phyloP scores from a whole-genome alignment of 2,329 filamentous ascomycete genomes.

The Nemania serpens region DNA sequence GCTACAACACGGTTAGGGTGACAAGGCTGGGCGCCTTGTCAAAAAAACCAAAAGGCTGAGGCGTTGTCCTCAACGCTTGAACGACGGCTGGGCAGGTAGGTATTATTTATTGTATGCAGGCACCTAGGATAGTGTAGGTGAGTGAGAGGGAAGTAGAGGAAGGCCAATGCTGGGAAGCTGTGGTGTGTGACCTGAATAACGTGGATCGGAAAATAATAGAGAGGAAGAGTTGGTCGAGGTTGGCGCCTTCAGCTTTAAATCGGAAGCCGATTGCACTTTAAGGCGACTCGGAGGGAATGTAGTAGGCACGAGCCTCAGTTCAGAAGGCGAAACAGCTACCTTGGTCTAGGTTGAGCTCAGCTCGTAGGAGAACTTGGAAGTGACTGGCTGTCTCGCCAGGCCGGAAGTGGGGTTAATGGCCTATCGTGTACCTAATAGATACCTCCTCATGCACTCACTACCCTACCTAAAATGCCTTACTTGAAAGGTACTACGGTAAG shows the following conservation, averaged over 20 bases:
- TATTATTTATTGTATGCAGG: not conserved
- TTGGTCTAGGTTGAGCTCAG: slow-evolving; percentile 14
- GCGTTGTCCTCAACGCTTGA: not conserved
- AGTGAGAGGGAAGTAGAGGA: not conserved
- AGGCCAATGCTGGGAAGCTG: not conserved
- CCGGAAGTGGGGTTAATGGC: no score
- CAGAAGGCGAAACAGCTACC: no score
- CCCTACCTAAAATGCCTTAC: no score
- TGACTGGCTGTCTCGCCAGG: no score
- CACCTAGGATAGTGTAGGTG: not conserved
- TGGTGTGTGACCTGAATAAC: not conserved
- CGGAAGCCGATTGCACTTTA: not conserved
- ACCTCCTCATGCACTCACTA: no score
- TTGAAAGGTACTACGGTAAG: no score
- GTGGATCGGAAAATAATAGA: not conserved
- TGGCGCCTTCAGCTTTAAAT: not conserved
- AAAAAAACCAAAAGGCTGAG: slow-evolving; percentile 7
- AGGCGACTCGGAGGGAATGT: not conserved
- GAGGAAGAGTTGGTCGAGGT: not conserved
- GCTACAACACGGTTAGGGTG: slow-evolving; percentile 29
- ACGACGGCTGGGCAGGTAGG: not conserved
- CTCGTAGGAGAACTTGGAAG: no score
- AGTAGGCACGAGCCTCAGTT: no score
- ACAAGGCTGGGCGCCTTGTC: slow-evolving; percentile 20
- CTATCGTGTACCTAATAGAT: no score